Base-by-base conservation (phyloP, 192 early-diverging fungal genomes). In the Allomyces macrogynus region DNA sequence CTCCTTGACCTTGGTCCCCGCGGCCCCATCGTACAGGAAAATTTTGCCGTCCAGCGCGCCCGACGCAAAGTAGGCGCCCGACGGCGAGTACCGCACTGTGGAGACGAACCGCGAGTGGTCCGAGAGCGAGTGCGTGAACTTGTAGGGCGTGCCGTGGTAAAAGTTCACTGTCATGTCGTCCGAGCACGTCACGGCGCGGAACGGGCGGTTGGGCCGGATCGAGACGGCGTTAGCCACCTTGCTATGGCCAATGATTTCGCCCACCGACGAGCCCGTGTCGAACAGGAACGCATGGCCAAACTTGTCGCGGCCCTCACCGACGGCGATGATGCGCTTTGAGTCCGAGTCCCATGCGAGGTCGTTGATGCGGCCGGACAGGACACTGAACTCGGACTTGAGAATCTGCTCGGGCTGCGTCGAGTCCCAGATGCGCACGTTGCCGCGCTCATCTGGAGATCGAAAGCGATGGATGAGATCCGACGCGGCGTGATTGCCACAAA, bases 381-480 rank as follows among this genome's bases (percentile, higher is more conserved):
- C 80, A 60, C 76, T 80, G 26, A 82, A 83, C 72, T 96, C 90
- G 65, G 82, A 82, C 72, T 95, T 96, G 64, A 95, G 70, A 32
- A 89, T 84, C 49, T 93, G 88, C 64, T 86, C 84, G 25, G 78
- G 82, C 66, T 84, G 80, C 7, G 86, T 74, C 20, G 89, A 81
- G 68, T 95, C 95, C 95, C 95, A 98, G 60, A 98, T 86, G 42
- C 91, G 82, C 60, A 98, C 84, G 71, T 91, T 93, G 44, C 95
- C 95, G 62, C 79, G 67, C n/a, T 80, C 79, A 70, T 93, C 87
- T 88, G 43, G 12, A 61, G 26, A 62, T 22, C 24, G 23, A 10
- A 16, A 65, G 1, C 8, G 24, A 66, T 26, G 16, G 7, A 24
- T 24, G n/a, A 12, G 24, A 24, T 16, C 57, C 23, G 24, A n/a